Base-by-base conservation (phyloP, 2,329 filamentous ascomycete genomes). In the Venturiaceae sp. region DNA sequence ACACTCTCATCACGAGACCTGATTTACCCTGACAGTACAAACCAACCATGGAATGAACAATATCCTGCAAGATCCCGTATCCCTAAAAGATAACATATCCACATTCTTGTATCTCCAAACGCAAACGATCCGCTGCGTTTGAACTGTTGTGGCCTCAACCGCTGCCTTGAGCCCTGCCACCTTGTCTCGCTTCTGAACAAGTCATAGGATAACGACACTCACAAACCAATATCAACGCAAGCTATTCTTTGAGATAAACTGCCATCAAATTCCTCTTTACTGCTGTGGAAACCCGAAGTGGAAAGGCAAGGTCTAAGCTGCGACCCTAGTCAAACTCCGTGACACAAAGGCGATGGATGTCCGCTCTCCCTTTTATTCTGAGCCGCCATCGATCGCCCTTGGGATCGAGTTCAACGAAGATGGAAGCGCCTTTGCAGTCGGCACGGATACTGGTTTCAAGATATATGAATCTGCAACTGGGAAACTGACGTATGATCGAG, bases 361-460 rank as follows among this genome's bases (percentile, higher is more conserved):
- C n/a, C 36, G 59, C n/a, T 32, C 53, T 23, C 59, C 59, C 11
- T 53, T 60, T 23, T 32, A 60, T n/a, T 26, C 28, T 16, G 26
- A 46, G 16, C 21, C 37, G 19, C 41, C 26, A n/a, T n/a, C 47
- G 16, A 39, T 60, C 16, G 60, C 41, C 67, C 58, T 70, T 68
- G 60, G 72, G 62, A 3, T 69, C 64, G 8, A 71, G 63, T 96
- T 96, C 76, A 97, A 96, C 69, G 81, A 84, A 66, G 89, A 94
- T 70, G 83, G 83, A 63, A 92, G 84, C 65, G 92, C 87, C 68
- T 97, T 97, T 72, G 83, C 90, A 28, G 88, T 95, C 32, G 94
- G 90, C 8, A 78, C 96, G 8, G 88, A 95, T 68, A 85, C 85
- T 11, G 92, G 92, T 30, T 92, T 95, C 71, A 88, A 90, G 92